Evolutionary conservation across 805 yeast species (phyloP), one percentile per base, ranked within the genome.

Genomic region (Myxozyma lipomycoides): DNA sequence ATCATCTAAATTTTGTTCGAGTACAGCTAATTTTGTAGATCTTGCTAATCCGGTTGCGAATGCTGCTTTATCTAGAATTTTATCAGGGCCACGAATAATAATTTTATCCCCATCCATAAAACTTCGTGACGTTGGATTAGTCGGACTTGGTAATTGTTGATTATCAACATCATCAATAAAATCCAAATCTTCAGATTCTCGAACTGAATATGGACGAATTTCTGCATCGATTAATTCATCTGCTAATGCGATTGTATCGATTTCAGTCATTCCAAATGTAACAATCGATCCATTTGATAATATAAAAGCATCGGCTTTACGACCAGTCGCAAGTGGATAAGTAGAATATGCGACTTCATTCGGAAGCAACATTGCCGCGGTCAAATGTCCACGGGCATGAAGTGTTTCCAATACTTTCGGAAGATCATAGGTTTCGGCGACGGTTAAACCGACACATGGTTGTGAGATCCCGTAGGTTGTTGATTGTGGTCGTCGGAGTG

Each of bases 111-210:
- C 86, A 24, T 76, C 75, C 70, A 84, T 73, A 45, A 75, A 70
- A 43, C 77, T 76, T 3, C 73, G 36, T 6, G 15, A 17, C 19
- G 38, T 12, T 6, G 15, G 38, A 6, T 6, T 17, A 6, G 15
- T 10, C 19, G 38, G 38, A 12, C 19, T 10, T 15, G 38, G 19
- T 21, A 21, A 15, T 15, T 17, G 19, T 15, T 6, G 38, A 6
- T 35, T 9, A 9, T 12, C 15, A 15, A 21, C 9, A 15, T 7
- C n/a, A 25, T 81, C 86, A 10, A 85, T 70, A 65, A 71, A 89
- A 65, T 90, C 96, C 79, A 89, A 78, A 61, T 90, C 97, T 64
- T 89, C 97, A 35, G 87, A 79, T 61, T 89, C 96, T 7, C 74
- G 69, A 1, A 64, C 69, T 19, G 72, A 64, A 52, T 78, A 78